Evolutionary conservation across 805 yeast species (phyloP), one percentile per base, ranked within the genome.

Genomic region (Jamesozyma rosinii): DNA sequence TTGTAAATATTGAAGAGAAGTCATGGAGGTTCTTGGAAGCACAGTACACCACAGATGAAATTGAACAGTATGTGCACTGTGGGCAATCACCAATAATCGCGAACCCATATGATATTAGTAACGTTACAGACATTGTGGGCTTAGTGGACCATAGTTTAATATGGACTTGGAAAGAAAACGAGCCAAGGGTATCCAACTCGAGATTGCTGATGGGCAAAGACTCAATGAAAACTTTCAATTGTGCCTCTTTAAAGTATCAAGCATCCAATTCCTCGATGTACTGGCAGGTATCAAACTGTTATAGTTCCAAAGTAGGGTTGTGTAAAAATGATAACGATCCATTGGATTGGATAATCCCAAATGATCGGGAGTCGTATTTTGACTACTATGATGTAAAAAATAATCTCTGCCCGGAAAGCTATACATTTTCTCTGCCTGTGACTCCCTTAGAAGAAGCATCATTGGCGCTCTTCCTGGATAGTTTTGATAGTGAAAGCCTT

Each of bases 151-250:
- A 54, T 14, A 61, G 72, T 0, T 45, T 57, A 13, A 44, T 74
- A 31, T 88, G 96, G 96, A 74, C 90, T 1, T 88, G 96, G 96
- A 74, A 70, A 0, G 55, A 69, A 0, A 59, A 63, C 9, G 75
- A 81, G 54, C 92, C 92, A 1, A 44, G 47, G 11, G 38, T 46
- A 10, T 41, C 49, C 11, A 39, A 42, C 14, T 40, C 45, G 1
- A 36, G 20, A 26, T 30, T 49, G 15, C 42, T 49, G 22, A 38
- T 47, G 29, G 53, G 47, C 1, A 62, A 59, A 17, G 51, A 47
- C 24, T 44, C 52, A 0, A 42, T 59, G 13, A 51, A 55, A n/a
- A 75, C 76, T 0, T 60, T 54, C 41, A 66, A 68, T 40, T 77
- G 81, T 57, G 81, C 76, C 0, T 55, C 58, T 2, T 44, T 71